Evolutionary conservation across 345 rosid genomes (phyloP), one percentile per base, ranked within the genome.

Genomic region (Salix exigua): DNA sequence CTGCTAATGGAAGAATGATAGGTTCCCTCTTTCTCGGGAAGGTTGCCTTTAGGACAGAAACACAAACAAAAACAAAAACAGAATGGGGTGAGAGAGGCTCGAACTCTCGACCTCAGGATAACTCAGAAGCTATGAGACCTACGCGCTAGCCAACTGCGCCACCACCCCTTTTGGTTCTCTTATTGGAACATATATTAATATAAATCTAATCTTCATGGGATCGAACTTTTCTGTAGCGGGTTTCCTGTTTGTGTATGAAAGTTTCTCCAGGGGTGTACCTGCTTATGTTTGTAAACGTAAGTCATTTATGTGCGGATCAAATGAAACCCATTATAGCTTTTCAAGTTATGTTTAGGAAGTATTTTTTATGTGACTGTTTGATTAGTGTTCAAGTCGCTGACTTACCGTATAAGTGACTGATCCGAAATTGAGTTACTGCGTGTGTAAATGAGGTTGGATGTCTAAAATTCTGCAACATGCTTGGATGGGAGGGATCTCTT

Each of bases 131-230:
- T 78, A 83, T 83, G 79, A 83, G 84, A 83, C 85, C 86, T 76
- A 83, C 84, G 83, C 80, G 84, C 87, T 83, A 85, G 85, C 90
- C 87, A 85, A 83, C 88, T 83, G 87, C 85, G 85, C 85, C 90
- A 87, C 87, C 86, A 80, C 82, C 86, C 87, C 72, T 0, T 1
- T 33, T 40, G 17, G 1, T 66, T 16, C 0, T 0, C 0, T 0
- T 21, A 0, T 0, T 0, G 0, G 10, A 26, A 7, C 12, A 11
- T 62, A 19, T 10, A 0, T 0, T 0, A 1, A 0, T 7, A 11
- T 25, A 3, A 25, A 25, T 0, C 0, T 12, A 7, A 4, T 40
- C 30, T 42, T 70, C 71, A 75, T 3, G 9, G 62, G 5, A 55
- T 8, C 26, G 10, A 66, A 26, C 53, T 18, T 33, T 51, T 6